Percentiles rank a stretch among this genome's conserved stretches.
Conservation (phyloP, 805 yeast genomes). For the Cyberlindnera galapagoensis region DNA sequence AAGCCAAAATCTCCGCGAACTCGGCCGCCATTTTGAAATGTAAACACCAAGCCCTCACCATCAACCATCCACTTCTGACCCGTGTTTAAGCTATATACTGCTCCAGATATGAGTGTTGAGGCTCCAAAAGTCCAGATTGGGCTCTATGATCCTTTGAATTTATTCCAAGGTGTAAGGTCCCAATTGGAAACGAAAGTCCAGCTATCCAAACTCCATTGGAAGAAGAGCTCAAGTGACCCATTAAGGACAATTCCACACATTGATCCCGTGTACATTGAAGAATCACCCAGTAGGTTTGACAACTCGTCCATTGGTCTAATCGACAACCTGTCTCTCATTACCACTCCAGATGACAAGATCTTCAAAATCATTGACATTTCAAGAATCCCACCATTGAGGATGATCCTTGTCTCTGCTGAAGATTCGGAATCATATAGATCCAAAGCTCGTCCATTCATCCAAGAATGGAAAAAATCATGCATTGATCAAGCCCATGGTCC, state of each 20-base stretch:
- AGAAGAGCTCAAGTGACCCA: slow-evolving; percentile 40
- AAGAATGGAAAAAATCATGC: slow-evolving; percentile 63
- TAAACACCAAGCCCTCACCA: no score
- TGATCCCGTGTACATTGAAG: slow-evolving; percentile 49
- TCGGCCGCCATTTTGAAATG: no score
- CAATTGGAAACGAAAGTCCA: slow-evolving; percentile 44
- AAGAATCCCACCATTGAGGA: slow-evolving; percentile 45
- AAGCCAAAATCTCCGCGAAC: no score
- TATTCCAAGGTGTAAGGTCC: slow-evolving; percentile 38
- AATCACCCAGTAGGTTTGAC: slow-evolving; percentile 37
- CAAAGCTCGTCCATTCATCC: slow-evolving; percentile 74
- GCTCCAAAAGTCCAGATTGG: slow-evolving; percentile 32
- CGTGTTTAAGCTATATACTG: no score
- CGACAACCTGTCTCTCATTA: not conserved
- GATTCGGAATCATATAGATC: slow-evolving; percentile 69
- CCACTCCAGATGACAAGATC: not conserved
- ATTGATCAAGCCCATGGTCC: slow-evolving; percentile 34
- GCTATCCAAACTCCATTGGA: slow-evolving; percentile 69
- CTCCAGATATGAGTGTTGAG: no score
- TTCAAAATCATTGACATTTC: slow-evolving; percentile 6
- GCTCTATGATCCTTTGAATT: slow-evolving; percentile 70
- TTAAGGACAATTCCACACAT: slow-evolving; percentile 58
- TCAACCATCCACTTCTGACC: no score
- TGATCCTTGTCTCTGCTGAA: slow-evolving; percentile 64
- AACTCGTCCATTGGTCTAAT: slow-evolving; percentile 6